phyloP scores from a whole-genome alignment of 2,329 filamentous ascomycete genomes.

The Aspergillus neotritici region DNA sequence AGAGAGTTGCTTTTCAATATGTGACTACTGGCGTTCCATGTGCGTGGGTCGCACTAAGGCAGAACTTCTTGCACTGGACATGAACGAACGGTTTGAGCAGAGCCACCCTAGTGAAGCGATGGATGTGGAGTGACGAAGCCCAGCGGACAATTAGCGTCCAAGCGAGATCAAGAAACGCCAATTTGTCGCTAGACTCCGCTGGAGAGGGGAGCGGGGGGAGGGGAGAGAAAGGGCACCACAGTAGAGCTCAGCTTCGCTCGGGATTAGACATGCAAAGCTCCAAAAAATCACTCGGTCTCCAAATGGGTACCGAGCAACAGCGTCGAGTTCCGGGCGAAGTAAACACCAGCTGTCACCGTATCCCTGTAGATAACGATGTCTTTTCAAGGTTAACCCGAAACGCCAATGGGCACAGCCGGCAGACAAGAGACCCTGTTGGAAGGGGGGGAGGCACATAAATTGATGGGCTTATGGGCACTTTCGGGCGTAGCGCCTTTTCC shows the following conservation, averaged over 20 bases:
- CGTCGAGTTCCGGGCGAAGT: conserved; percentile 4
- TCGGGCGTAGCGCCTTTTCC: conserved; percentile 20
- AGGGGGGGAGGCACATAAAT: conserved; percentile 9
- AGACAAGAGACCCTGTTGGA: conserved; percentile 18
- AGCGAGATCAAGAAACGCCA: too few species aligned
- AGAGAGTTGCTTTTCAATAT: conserved; percentile 10
- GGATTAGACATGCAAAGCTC: conserved; percentile 9
- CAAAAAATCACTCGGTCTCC: conserved; percentile 8
- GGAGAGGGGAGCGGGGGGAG: conserved; percentile 1
- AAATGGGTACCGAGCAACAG: conserved; percentile 6
- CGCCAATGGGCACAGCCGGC: conserved; percentile 20
- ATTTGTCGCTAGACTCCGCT: not conserved
- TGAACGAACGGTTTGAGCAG: conserved; percentile 7
- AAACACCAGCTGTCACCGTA: conserved; percentile 5
- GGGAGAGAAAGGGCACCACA: conserved; percentile 4
- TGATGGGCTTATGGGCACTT: not conserved
- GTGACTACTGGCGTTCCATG: conserved; percentile 18
- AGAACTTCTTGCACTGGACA: conserved; percentile 7
- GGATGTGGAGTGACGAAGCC: conserved; percentile 4
- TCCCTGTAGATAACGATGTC: conserved; percentile 11
- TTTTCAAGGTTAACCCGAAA: conserved; percentile 6
- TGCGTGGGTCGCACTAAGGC: conserved; percentile 18
- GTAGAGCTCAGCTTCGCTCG: conserved; percentile 5
- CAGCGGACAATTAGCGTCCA: too few species aligned
- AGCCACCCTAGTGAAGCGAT: conserved; percentile 8